A percentile compares a stretch with the other conserved stretches of the same genome.
Conservation (phyloP, 2,329 filamentous ascomycete genomes). For the Trichothecium sympodiale region DNA sequence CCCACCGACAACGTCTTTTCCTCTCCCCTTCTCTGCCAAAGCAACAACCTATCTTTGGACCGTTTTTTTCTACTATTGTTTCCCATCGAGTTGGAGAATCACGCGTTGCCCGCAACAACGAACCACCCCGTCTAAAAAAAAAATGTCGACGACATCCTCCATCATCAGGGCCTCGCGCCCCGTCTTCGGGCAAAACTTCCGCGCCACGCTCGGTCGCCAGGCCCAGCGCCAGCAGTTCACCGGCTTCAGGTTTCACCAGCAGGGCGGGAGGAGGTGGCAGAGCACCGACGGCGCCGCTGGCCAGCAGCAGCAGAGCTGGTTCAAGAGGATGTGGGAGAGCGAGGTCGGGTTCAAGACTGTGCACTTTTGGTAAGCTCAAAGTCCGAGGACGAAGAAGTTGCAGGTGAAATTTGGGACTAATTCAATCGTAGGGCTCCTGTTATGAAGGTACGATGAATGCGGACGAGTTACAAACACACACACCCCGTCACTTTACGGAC, state of each 20-base stretch:
- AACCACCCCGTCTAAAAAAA: slow-evolving; percentile 4
- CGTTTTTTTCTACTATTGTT: too few species aligned
- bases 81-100: too few species aligned
- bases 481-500: too few species aligned
- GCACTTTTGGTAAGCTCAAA: slow-evolving; percentile 95
- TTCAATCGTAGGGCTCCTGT: slow-evolving; percentile 95
- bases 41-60: too few species aligned
- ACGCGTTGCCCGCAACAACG: too few species aligned
- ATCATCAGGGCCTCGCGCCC: slow-evolving; percentile 45
- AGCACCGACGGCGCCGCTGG: slow-evolving; percentile 41
- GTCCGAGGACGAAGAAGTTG: too few species aligned
- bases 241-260: slow-evolving; percentile 27
- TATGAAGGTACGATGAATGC: slow-evolving; percentile 63
- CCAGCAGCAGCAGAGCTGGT: slow-evolving; percentile 38
- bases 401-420: too few species aligned
- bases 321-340: slow-evolving; percentile 76
- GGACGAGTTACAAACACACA: too few species aligned
- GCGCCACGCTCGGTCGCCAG: slow-evolving; percentile 26
- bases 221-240: slow-evolving; percentile 31
- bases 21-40: too few species aligned
- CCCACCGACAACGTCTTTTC: too few species aligned
- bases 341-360: slow-evolving; percentile 82
- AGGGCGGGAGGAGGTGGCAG: slow-evolving; percentile 47
- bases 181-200: slow-evolving; percentile 42
- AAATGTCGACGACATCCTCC: slow-evolving; percentile 34